Percentiles rank a stretch among this genome's conserved stretches.
Conservation (phyloP, 1,284 basidiomycete species). For the Xerocomus nothofagi region DNA sequence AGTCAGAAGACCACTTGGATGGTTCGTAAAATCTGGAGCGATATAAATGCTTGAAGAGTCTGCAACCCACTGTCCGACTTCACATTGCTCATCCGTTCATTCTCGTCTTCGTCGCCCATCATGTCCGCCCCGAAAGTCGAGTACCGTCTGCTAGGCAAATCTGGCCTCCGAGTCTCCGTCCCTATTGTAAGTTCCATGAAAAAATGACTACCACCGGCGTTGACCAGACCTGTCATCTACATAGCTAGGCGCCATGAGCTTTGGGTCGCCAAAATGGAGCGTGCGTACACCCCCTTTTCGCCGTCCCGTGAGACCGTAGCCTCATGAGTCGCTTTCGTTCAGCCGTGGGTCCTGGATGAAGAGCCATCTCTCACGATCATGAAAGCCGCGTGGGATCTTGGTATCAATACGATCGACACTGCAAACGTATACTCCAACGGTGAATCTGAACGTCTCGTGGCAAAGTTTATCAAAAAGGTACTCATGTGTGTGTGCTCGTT, state of each 20-base stretch:
- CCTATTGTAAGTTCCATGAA: conserved; percentile 37
- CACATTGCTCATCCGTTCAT: too few species aligned
- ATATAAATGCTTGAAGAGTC: too few species aligned
- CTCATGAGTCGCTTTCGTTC: neutral
- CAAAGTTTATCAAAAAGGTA: conserved; percentile 53
- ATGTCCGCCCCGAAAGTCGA: conserved; percentile 25
- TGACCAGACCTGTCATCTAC: neutral
- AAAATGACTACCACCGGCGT: neutral
- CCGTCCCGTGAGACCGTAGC: neutral
- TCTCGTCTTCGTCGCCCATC: too few species aligned
- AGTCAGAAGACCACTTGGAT: neutral
- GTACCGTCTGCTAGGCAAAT: conserved; percentile 48
- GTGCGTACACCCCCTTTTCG: conserved; percentile 25
- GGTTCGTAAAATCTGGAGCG: neutral
- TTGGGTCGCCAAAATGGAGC: conserved; percentile 42
- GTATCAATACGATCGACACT: conserved; percentile 52
- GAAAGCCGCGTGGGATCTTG: conserved; percentile 49
- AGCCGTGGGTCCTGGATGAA: conserved; percentile 48
- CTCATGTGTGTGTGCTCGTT: neutral
- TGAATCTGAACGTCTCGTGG: conserved; percentile 46
- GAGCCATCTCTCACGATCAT: conserved; percentile 41
- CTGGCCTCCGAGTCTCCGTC: conserved; percentile 51
- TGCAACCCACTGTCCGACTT: too few species aligned
- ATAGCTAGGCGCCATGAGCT: conserved; percentile 50
- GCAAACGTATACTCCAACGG: conserved; percentile 59